Evolutionary conservation across 23 red algal species (phyloP), one percentile per base, ranked within the genome.

Genomic region (Cyanidiococcus yangmingshanensis): DNA sequence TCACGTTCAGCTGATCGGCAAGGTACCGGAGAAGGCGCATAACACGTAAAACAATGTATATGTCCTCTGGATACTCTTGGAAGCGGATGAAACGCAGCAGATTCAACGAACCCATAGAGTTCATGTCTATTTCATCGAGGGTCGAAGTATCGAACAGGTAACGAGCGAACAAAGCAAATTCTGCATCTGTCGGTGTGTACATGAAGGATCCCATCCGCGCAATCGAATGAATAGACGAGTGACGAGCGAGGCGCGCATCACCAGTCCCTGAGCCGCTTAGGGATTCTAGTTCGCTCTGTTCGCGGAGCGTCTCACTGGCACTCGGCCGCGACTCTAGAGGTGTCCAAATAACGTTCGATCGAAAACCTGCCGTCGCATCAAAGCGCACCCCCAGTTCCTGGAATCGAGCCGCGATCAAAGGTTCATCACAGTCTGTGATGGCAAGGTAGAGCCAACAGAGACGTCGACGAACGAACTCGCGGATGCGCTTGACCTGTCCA

Each of bases 381-480:
- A 96, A 67, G 39, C 88, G 79, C 51, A 96, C 89, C 21, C 92
- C 92, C 30, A 96, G 77, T 18, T 80, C 82, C 0, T 40, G 57
- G 75, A 96, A 85, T 16, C 76, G 77, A 24, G 84, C 68, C 33
- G 82, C 74, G 21, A 90, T 88, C 50, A 80, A 75, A 17, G 75
- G 36, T 16, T 63, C 77, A 77, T 96, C 82, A 37, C 80, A 76
- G 17, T 75, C 68, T 25, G 83, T 78, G 26, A 96, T 1, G 0
- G 86, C 87, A 7, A 87, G 76, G 79, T 90, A 96, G 39, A 96
- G 89, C n/a, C 79, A 82, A 81, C 92, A 96, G 31, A 96, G 88
- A 39, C 68, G 75, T 38, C 57, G 79, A 0, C 92, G 92, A 40
- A 82, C 54, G 1, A 82, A 74, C 41, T 87, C 80, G 38, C 78